Percentiles rank a stretch among this genome's conserved stretches.
These are phyloP conservation scores for Huntiella abstrusa DNA, from an alignment of 2,329 filamentous ascomycete genomes.

Conservation along the genomic window DNA sequence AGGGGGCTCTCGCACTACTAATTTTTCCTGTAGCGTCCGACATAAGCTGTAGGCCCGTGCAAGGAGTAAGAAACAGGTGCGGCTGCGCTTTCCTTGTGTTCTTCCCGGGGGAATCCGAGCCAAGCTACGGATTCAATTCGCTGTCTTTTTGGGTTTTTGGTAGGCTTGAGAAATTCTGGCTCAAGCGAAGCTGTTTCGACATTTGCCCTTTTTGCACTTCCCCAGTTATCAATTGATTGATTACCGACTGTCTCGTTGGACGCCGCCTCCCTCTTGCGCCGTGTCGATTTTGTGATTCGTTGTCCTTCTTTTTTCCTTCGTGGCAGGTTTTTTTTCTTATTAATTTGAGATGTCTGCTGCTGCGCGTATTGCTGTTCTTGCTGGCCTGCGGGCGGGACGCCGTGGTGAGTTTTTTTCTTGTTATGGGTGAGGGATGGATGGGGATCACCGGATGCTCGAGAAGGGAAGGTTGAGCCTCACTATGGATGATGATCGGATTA, in stretches of 20 bases:
- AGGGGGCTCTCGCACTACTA: neutral
- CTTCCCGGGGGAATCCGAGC: constrained; percentile 11
- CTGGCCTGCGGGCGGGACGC: constrained; percentile 10
- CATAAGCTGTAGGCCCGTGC: neutral
- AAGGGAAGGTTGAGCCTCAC: too few relatives aligned
- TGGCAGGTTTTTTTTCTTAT: neutral
- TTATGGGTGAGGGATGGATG: too few relatives aligned
- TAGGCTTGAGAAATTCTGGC: neutral
- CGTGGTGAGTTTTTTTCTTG: constrained; percentile 10
- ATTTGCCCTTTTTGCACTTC: neutral
- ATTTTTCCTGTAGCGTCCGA: neutral
- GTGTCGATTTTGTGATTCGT: constrained; percentile 1
- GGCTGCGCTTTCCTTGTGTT: constrained; percentile 9
- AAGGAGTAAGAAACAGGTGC: neutral
- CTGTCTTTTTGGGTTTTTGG: neutral
- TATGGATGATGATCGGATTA: too few relatives aligned
- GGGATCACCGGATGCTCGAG: neutral
- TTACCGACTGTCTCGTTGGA: neutral
- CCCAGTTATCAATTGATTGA: too few relatives aligned
- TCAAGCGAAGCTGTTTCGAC: neutral
- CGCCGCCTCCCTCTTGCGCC: neutral
- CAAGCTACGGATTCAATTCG: constrained; percentile 4
- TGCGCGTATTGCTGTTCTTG: constrained; percentile 11
- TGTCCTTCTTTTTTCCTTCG: constrained; percentile 2
- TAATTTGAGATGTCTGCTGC: constrained; percentile 8